These are phyloP conservation scores for Mycena olivaceomarginata DNA, from an alignment of 768 basidiomycete genomes.

Conservation along the genomic window DNA sequence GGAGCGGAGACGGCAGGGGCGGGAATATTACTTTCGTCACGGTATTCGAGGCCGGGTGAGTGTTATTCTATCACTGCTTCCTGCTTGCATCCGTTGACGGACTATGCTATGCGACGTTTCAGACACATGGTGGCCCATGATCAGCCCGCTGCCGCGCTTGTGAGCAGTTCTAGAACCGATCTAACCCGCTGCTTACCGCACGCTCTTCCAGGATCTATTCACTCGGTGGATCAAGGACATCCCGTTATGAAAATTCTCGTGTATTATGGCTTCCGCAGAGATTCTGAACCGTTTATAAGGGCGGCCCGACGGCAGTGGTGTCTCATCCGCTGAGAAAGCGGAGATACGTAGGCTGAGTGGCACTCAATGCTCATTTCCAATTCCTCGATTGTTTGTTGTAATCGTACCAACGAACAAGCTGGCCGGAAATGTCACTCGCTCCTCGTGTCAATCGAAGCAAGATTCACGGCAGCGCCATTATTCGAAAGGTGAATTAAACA, in stretches of 20 bases:
- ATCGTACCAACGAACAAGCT: too few relatives aligned
- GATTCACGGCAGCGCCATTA: conserved; percentile 18
- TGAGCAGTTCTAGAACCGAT: conserved; percentile 28
- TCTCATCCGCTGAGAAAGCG: conserved; percentile 12
- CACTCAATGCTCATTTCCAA: too few relatives aligned
- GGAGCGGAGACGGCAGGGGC: conserved; percentile 51
- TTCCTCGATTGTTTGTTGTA: too few relatives aligned
- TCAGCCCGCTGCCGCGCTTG: conserved; percentile 68
- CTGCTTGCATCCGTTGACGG: background rate
- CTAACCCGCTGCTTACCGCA: background rate
- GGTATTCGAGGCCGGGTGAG: conserved; percentile 70
- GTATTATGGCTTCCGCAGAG: background rate
- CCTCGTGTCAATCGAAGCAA: background rate
- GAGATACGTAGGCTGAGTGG: too few relatives aligned
- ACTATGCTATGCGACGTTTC: conserved; percentile 2
- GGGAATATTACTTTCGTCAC: conserved; percentile 71
- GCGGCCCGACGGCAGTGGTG: conserved; percentile 25
- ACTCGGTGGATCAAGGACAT: conserved; percentile 38
- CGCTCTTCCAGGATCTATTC: conserved; percentile 32
- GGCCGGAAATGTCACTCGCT: background rate
- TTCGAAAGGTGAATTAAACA: conserved; percentile 20
- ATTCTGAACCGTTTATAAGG: background rate
- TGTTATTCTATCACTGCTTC: background rate
- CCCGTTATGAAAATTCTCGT: conserved; percentile 16
- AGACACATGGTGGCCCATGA: conserved; percentile 67